Percentiles rank a stretch among this genome's conserved stretches.
These are phyloP conservation scores for Pythium apleroticum DNA, from an alignment of 352 stramenopile species.

Conservation along the genomic window DNA sequence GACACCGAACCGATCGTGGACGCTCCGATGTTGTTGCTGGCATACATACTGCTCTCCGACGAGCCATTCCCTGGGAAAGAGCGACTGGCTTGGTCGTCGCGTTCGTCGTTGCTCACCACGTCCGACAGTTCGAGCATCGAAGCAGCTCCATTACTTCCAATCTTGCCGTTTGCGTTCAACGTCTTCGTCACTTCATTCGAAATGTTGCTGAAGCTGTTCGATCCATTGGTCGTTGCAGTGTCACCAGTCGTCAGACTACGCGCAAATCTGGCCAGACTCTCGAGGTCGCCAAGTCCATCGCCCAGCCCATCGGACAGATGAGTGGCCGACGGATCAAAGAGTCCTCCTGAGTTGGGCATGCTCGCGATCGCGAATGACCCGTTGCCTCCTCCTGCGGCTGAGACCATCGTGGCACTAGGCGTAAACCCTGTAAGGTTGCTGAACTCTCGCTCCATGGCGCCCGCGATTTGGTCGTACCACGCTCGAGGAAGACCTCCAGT, in stretches of 20 bases:
- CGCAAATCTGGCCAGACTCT: slow-evolving; percentile 71
- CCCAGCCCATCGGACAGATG: slow-evolving; percentile 49
- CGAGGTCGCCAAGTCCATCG: slow-evolving; percentile 58
- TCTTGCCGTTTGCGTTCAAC: slow-evolving; percentile 34
- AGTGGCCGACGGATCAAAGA: slow-evolving; percentile 22
- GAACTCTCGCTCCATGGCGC: slow-evolving; percentile 46
- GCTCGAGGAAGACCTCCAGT: slow-evolving; percentile 70
- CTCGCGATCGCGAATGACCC: neutral
- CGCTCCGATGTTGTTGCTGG: slow-evolving; percentile 36
- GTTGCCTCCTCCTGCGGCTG: neutral
- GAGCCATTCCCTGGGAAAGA: slow-evolving; percentile 66
- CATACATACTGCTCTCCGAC: slow-evolving; percentile 39
- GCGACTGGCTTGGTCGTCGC: slow-evolving; percentile 59
- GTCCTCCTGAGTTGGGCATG: slow-evolving; percentile 12
- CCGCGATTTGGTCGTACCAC: slow-evolving; percentile 76
- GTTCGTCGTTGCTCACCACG: slow-evolving; percentile 61
- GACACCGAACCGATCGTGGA: slow-evolving; percentile 68
- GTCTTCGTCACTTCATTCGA: slow-evolving; percentile 82
- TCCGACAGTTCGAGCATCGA: slow-evolving; percentile 51
- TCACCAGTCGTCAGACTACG: slow-evolving; percentile 51
- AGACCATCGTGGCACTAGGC: slow-evolving; percentile 13
- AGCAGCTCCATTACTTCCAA: slow-evolving; percentile 4
- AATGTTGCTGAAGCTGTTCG: slow-evolving; percentile 43
- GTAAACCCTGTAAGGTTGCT: slow-evolving; percentile 32
- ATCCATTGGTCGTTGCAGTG: slow-evolving; percentile 28